Evolutionary conservation across 306 rosid genomes (phyloP), one percentile per base, ranked within the genome.

Genomic region (Amphicarpaea edgeworthii): DNA sequence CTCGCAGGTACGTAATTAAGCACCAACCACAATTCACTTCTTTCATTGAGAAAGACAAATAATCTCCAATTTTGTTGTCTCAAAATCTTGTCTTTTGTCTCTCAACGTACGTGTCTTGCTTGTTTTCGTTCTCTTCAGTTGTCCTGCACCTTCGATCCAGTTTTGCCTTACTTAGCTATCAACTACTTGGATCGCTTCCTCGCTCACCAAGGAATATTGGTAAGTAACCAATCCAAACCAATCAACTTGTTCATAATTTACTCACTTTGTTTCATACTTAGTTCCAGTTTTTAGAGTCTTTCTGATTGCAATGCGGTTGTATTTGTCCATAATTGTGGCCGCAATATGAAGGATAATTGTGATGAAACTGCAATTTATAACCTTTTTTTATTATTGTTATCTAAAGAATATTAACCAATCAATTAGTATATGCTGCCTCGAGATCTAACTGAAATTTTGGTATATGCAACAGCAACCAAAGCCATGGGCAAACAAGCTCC

Each of bases 161-260:
- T 84, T 71, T 79, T 92, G 4, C 71, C 88, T 16, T 94, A 92
- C 84, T 88, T 94, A 2, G 96, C 98, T 17, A 82, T 90, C 77
- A 94, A 90, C 83, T 94, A 94, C 43, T 88, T 92, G 37, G 98
- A 94, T 84, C 97, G 97, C 19, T 90, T 90, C 85, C 78, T 94
- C 45, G 93, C 96, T 72, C 66, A 61, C 77, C 95, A 88, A 81
- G 86, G 77, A 34, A 68, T 83, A 45, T 85, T 82, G 90, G 98
- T 94, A 94, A 76, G 19, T 28, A 26, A 7, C 9, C 4, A 55
- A 23, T 10, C 62, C 37, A 55, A 23, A 21, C 62, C 37, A 19
- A 19, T 9, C 60, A 53, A 8, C 15, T 54, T 10, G 0, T 57
- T 57, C 37, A 24, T 30, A 26, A 10, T 11, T 34, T 42, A 34